Conservation (phyloP, 1,139 yeast species). For the Kodamaea ohmeri region DNA sequence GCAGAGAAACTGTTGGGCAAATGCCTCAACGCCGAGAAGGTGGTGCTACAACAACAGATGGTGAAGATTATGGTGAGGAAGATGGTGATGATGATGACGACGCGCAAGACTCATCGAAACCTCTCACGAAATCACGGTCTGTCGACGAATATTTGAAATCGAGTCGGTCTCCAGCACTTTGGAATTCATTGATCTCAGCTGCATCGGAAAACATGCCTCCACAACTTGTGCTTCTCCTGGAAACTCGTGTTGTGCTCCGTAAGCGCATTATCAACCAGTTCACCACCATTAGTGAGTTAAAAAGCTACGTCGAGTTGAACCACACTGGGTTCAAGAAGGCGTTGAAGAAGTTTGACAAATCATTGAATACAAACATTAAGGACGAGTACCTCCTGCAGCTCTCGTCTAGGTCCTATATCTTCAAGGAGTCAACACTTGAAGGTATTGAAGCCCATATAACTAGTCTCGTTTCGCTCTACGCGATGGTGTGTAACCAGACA, state of each 20-base stretch:
- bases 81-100: conserved; percentile 13
- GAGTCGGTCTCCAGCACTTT: conserved; percentile 36
- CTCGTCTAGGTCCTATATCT: conserved; percentile 34
- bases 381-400: conserved; percentile 35
- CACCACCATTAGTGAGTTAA: conserved; percentile 61
- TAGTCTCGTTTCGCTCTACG: conserved; percentile 36
- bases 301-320: conserved; percentile 64
- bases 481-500: conserved; percentile 42
- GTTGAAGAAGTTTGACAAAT: conserved; percentile 67
- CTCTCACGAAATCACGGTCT: conserved; percentile 29
- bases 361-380: conserved; percentile 44
- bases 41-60: conserved; percentile 17
- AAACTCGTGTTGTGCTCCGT: conserved; percentile 50
- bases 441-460: conserved; percentile 25
- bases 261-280: conserved; percentile 55
- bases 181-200: conserved; percentile 30
- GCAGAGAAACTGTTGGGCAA: not conserved
- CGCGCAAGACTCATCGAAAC: conserved; percentile 10
- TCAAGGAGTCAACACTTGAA: conserved; percentile 25
- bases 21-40: conserved; percentile 1
- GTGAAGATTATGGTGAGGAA: conserved; percentile 13
- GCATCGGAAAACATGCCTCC: conserved; percentile 33
- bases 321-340: conserved; percentile 68
- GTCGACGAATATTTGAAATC: conserved; percentile 41
- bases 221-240: conserved; percentile 39